Evolutionary conservation across 2,329 filamentous ascomycete genomes (phyloP).

Genomic region (Raffaelea ambrosiae): DNA sequence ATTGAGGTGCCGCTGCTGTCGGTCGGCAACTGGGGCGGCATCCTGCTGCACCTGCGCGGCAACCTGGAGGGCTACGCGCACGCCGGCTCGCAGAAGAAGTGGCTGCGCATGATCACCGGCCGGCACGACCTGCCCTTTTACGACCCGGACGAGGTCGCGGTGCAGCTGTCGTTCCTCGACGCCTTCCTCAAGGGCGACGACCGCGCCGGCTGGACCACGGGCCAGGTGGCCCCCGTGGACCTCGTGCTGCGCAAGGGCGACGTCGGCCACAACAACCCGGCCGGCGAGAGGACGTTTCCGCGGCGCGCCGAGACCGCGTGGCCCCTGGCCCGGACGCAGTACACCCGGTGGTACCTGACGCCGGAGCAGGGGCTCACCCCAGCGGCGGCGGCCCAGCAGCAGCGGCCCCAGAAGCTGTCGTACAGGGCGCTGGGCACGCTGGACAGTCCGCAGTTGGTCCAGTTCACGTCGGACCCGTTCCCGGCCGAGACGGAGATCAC

Average conservation of each 20-base stretch:
- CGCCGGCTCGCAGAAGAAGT: conserved; percentile 59
- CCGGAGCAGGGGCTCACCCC: conserved; percentile 30
- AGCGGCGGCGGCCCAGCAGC: conserved; percentile 22
- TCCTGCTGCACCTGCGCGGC: conserved; percentile 58
- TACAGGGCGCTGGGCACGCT: conserved; percentile 53
- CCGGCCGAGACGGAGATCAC: conserved; percentile 60
- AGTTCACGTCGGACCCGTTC: conserved; percentile 51
- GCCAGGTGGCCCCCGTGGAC: conserved; percentile 51
- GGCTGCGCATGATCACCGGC: conserved; percentile 60
- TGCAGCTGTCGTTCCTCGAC: conserved; percentile 60
- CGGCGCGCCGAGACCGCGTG: conserved; percentile 53
- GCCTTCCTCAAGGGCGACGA: conserved; percentile 64
- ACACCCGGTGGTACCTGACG: conserved; percentile 53
- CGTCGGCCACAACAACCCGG: conserved; percentile 56
- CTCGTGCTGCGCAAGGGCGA: conserved; percentile 57
- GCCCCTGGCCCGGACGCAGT: conserved; percentile 58
- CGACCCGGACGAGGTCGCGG: conserved; percentile 57
- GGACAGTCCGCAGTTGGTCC: conserved; percentile 36
- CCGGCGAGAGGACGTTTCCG: conserved; percentile 46
- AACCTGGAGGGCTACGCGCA: conserved; percentile 58
- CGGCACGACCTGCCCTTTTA: conserved; percentile 67
- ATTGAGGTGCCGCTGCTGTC: conserved; percentile 59
- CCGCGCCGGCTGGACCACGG: conserved; percentile 48
- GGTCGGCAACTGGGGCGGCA: conserved; percentile 65
- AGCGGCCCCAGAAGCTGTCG: conserved; percentile 24